Conservation (phyloP, 2,329 filamentous ascomycete species). For the Aspergillus pseudoglaucus region DNA sequence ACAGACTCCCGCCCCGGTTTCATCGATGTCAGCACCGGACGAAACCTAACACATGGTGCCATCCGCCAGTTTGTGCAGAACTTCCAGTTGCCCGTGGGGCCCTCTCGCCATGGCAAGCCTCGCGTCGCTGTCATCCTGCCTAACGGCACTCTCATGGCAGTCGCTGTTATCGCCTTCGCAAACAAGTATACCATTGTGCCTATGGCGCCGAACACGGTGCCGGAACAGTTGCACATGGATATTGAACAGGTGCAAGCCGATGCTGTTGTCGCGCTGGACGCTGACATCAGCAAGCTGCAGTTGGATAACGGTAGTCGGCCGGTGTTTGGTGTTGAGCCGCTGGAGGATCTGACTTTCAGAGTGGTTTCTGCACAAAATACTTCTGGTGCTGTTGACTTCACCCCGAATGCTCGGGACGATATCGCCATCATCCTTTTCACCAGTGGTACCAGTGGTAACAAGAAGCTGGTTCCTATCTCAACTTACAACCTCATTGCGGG, state of each 20-base stretch:
- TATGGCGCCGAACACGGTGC: constrained; percentile 44
- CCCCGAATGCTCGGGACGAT: constrained; percentile 42
- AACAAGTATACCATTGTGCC: constrained; percentile 49
- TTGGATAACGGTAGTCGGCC: neutral
- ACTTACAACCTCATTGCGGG: constrained; percentile 47
- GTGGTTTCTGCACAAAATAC: neutral
- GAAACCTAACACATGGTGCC: constrained; percentile 11
- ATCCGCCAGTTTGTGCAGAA: constrained; percentile 13
- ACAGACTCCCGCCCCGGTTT: constrained; percentile 7
- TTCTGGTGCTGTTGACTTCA: constrained; percentile 20
- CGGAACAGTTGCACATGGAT: constrained; percentile 48
- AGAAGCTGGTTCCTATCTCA: constrained; percentile 52
- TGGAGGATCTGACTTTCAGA: constrained; percentile 26
- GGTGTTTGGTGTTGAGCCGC: constrained; percentile 14
- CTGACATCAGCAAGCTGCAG: neutral
- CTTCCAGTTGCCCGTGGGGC: constrained; percentile 19
- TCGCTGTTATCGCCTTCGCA: constrained; percentile 44
- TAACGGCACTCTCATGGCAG: constrained; percentile 49
- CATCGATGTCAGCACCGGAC: constrained; percentile 8
- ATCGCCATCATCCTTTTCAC: constrained; percentile 51
- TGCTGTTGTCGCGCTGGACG: constrained; percentile 42
- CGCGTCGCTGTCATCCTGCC: constrained; percentile 48
- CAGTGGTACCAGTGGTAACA: constrained; percentile 53
- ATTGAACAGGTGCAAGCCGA: constrained; percentile 43
- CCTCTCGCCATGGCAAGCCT: constrained; percentile 21